phyloP scores from a whole-genome alignment of 768 basidiomycete species.

The Neoboletus magnificus region DNA sequence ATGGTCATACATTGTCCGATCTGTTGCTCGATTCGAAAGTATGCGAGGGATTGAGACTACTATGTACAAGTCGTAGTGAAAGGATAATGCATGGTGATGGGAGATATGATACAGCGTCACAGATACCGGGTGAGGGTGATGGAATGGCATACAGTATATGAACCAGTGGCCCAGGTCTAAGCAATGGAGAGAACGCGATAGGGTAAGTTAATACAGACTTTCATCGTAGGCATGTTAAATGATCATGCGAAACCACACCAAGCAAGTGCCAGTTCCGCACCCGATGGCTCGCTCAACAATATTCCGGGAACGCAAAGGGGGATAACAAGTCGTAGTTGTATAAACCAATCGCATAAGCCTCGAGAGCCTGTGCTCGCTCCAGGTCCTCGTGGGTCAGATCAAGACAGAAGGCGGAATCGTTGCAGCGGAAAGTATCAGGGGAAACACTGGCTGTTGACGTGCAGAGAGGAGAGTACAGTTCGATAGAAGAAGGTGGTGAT shows the following conservation, averaged over 20 bases:
- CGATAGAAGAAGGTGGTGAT: constrained; percentile 1
- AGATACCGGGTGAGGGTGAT: not conserved
- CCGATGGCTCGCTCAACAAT: constrained; percentile 5
- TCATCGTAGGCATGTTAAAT: not conserved
- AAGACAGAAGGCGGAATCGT: constrained; percentile 2
- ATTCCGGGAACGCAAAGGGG: constrained; percentile 18
- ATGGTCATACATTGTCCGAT: not conserved
- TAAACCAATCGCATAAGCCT: constrained; percentile 30
- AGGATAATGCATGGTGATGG: not conserved
- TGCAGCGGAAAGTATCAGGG: constrained; percentile 1
- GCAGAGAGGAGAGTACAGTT: not conserved
- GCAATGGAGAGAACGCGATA: not conserved
- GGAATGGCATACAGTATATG: not conserved
- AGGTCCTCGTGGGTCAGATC: constrained; percentile 13
- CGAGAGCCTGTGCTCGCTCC: constrained; percentile 28
- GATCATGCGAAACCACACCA: not conserved
- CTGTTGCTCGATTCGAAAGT: not conserved
- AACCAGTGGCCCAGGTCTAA: constrained; percentile 1
- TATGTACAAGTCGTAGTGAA: not conserved
- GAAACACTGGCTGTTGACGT: not conserved
- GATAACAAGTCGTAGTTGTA: constrained; percentile 25
- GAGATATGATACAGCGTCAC: constrained; percentile 2
- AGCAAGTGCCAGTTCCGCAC: not conserved
- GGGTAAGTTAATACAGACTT: not conserved
- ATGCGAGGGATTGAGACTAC: not conserved